Base-by-base conservation (phyloP, 2,329 filamentous ascomycete species). In the Bimuria novae-zelandiae region DNA sequence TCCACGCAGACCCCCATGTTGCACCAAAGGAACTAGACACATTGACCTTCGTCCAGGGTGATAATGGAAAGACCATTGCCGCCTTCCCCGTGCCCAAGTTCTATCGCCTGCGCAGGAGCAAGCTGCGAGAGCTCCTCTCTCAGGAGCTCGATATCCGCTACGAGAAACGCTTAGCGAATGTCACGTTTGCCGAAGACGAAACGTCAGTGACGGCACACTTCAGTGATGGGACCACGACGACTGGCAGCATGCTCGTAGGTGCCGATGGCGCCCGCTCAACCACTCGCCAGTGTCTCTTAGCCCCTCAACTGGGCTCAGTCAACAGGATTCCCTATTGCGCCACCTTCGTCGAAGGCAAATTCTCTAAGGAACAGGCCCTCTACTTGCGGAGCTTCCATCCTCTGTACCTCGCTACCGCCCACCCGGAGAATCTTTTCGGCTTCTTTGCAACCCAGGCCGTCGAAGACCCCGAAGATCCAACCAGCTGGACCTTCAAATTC, bases 1-100 rank as follows among this genome's bases (percentile, higher is more conserved):
- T 51, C 67, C 75, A 44, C 77, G 83, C 83, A 39, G 79, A 88
- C 63, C 74, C 87, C 14, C 60, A 79, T 71, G 59, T 62, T 33
- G 70, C 68, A 7, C 72, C 71, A 7, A 69, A 70, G 37, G 67
- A 68, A 11, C 51, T 64, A n/a, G 71, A 73, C 52, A 66, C 65
- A 12, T 49, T 74, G 35, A 61, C 61, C 11, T 72, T 73, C 59
- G 47, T 74, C 30, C 66, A 70, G 43, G 70, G 66, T 16, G 62
- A 64, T 36, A 76, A 71, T 0, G 75, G 71, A 14, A 69, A 75
- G 52, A 46, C 63, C 17, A 64, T 72, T 40, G 62, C 71, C 7
- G 63, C 68, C 16, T 65, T 73, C 27, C 67, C 65, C 7, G 63
- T 73, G 17, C 63, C 63, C 1, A 65, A 62, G 11, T 74, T 75